Conservation (phyloP, 495 filamentous ascomycete species). For the Tetracladium marchalianum region DNA sequence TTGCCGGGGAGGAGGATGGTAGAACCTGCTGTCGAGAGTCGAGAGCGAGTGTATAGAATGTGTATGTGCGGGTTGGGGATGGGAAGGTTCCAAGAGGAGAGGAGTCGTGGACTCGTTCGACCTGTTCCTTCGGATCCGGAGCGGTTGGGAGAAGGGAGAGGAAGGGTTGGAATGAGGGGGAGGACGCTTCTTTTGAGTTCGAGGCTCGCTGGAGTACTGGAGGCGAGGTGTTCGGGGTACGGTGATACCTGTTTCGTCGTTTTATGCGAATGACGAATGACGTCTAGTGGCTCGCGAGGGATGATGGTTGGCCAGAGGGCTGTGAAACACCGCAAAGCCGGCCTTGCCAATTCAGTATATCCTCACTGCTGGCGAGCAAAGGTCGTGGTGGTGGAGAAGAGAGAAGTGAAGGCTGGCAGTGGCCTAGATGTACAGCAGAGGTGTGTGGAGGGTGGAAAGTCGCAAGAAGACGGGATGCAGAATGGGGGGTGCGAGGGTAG, state of each 20-base stretch:
- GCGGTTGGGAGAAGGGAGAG: neutral
- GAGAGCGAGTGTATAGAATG: neutral
- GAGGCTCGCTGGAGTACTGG: too few species aligned
- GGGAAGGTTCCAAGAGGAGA: conserved; percentile 16
- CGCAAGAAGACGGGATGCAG: conserved; percentile 16
- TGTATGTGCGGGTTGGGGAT: conserved; percentile 1
- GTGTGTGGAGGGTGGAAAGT: conserved; percentile 13
- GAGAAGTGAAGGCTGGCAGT: conserved; percentile 2
- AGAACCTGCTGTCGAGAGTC: neutral
- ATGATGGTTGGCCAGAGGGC: too few species aligned
- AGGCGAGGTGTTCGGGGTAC: too few species aligned
- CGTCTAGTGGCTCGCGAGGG: too few species aligned
- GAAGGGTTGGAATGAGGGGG: neutral
- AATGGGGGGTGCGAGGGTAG: conserved; percentile 20
- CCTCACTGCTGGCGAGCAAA: too few species aligned
- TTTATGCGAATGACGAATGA: too few species aligned
- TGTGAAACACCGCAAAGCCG: too few species aligned
- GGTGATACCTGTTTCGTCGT: too few species aligned
- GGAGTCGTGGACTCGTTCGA: conserved; percentile 10
- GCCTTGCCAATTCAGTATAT: too few species aligned
- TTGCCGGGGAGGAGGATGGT: neutral
- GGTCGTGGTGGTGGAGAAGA: neutral
- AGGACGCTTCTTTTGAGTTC: too few species aligned
- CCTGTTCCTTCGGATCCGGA: conserved; percentile 16
- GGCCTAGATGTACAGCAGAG: conserved; percentile 5